phyloP scores from a whole-genome alignment of 2,329 filamentous ascomycete species.

The Fusarium lateritium region DNA sequence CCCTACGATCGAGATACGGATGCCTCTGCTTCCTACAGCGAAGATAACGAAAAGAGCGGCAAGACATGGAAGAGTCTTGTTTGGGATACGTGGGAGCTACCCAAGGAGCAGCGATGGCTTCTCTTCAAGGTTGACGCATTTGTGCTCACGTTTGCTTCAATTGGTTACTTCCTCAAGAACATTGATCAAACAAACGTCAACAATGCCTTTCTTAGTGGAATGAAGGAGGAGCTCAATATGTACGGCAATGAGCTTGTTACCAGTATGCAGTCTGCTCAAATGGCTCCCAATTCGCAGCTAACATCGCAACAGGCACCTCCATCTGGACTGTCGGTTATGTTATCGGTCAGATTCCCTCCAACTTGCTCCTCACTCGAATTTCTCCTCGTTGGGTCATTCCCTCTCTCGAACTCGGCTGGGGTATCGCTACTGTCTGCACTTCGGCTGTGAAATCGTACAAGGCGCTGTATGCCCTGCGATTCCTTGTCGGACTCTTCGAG shows the following conservation, averaged over 20 bases:
- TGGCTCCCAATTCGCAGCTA: neutral
- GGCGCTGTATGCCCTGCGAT: constrained; percentile 35
- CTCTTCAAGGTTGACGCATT: constrained; percentile 56
- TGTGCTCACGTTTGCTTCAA: constrained; percentile 53
- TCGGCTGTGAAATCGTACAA: constrained; percentile 18
- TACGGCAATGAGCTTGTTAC: constrained; percentile 45
- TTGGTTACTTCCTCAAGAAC: constrained; percentile 54
- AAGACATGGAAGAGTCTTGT: constrained; percentile 55
- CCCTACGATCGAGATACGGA: constrained; percentile 9
- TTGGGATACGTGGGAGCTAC: constrained; percentile 56
- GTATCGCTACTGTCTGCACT: constrained; percentile 25
- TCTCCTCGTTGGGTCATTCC: constrained; percentile 26
- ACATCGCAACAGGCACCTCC: constrained; percentile 18
- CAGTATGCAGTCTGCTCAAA: constrained; percentile 8
- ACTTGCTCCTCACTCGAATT: constrained; percentile 42
- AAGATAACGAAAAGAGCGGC: neutral
- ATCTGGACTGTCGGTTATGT: constrained; percentile 47
- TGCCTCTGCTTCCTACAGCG: neutral
- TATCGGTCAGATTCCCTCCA: constrained; percentile 45
- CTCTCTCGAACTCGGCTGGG: constrained; percentile 30
- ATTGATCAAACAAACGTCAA: constrained; percentile 59
- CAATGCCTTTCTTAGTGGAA: constrained; percentile 53
- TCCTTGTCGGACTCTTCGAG: constrained; percentile 42
- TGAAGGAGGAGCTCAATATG: constrained; percentile 44
- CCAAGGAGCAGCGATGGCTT: constrained; percentile 51